Conservation (phyloP, 2,329 filamentous ascomycete genomes). For the Exserohilum turcica region DNA sequence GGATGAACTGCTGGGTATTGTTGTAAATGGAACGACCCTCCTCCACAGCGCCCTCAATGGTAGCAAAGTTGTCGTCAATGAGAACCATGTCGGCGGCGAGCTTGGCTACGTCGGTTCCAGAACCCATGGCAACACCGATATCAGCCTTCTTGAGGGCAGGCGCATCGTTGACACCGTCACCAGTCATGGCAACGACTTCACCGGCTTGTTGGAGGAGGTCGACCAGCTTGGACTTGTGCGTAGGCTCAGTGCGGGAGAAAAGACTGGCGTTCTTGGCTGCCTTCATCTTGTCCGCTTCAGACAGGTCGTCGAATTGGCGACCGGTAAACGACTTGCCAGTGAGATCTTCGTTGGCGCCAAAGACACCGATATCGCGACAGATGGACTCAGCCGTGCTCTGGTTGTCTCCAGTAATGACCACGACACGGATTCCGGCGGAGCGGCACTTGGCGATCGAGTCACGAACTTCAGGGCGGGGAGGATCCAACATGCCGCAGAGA, state of each 20-base stretch:
- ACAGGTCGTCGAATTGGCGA: conserved; percentile 88
- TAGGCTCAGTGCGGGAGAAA: conserved; percentile 94
- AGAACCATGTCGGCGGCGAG: conserved; percentile 98
- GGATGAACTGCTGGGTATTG: conserved; percentile 99
- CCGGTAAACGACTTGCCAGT: conserved; percentile 93
- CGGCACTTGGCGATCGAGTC: conserved; percentile 86
- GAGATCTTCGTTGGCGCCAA: conserved; percentile 79
- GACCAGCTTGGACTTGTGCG: conserved; percentile 96
- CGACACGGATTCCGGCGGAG: conserved; percentile 91
- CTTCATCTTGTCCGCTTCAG: conserved; percentile 76
- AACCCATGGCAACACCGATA: conserved; percentile 98
- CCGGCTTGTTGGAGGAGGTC: conserved; percentile 91
- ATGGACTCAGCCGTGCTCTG: conserved; percentile 97
- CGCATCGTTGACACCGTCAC: conserved; percentile 97
- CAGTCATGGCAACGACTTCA: conserved; percentile 98
- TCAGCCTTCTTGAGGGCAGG: conserved; percentile 98
- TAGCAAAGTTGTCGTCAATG: conserved; percentile 98
- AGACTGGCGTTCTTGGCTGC: conserved; percentile 85
- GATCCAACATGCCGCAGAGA: conserved; percentile 94
- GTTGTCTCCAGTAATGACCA: conserved; percentile 98
- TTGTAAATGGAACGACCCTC: conserved; percentile 98
- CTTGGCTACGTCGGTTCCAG: conserved; percentile 95
- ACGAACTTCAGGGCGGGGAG: conserved; percentile 89
- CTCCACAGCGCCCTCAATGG: conserved; percentile 93
- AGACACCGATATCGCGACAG: conserved; percentile 95